Base-by-base conservation (phyloP, 176 grass and related monocot species). In the Avena insularis region DNA sequence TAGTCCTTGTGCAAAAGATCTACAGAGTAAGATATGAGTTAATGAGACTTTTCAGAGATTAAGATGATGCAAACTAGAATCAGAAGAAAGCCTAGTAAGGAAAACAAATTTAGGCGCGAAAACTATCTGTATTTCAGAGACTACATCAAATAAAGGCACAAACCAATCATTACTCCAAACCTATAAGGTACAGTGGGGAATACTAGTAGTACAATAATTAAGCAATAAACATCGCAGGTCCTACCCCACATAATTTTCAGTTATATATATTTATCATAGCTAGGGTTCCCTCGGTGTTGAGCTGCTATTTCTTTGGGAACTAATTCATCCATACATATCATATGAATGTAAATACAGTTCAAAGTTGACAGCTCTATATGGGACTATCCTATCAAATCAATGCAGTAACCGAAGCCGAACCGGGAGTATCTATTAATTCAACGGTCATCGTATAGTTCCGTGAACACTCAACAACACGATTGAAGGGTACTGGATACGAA, bases 1-100 rank as follows among this genome's bases (percentile, higher is more conserved):
- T 95, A 97, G 87, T 95, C 93, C 88, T 93, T 95, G 82, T 89
- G 87, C 71, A 97, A 85, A 59, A 97, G 89, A 95, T 95, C 95
- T 97, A 78, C 40, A 86, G 12, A 51, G 20, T 64, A 12, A 40
- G 12, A 63, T 64, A 76, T 10, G 47, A 4, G 16, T 27, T 38
- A 64, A 0, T 15, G 3, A 4, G 12, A 46, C 2, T 55, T 49
- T 46, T 51, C 50, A 43, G 17, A 49, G 21, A 65, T 38, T 40
- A 16, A 81, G 21, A 12, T 4, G 3, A 77, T 20, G 21, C 21
- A 12, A 76, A 9, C 3, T 47, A 53, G 33, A 71, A 78, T 10
- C 19, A 45, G 38, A 79, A 2, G 61, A 54, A 45, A 47, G 15
- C 50, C 46, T 31, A 8, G 2, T 16, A 88, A 64, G 4, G 85